Conservation (phyloP, 176 grass and related monocot species). For the Guadua angustifolia region DNA sequence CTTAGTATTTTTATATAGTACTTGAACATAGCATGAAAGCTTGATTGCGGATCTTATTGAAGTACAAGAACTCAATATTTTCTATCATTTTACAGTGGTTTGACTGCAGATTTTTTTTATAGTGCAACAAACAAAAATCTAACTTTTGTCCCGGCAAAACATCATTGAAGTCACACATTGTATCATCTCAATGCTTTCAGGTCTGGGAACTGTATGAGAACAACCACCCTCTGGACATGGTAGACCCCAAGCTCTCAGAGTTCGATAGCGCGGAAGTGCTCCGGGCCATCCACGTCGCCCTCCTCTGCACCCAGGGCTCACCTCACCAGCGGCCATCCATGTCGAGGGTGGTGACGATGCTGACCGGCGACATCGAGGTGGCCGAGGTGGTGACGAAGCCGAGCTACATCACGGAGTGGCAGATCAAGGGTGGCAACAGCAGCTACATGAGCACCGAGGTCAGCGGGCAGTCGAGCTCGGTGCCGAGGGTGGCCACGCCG, state of each 20-base stretch:
- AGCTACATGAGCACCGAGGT: conserved; percentile 43
- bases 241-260: conserved; percentile 54
- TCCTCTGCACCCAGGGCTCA: conserved; percentile 75
- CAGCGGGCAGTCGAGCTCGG: conserved; percentile 30
- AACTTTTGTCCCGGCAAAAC: background rate
- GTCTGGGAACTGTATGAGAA: conserved; percentile 74
- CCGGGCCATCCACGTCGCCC: conserved; percentile 62
- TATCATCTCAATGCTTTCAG: conserved; percentile 42
- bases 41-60: background rate
- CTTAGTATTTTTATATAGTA: background rate
- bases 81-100: background rate
- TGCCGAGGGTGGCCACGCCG: background rate
- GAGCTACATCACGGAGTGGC: conserved; percentile 77
- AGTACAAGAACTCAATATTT: background rate
- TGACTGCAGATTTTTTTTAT: background rate
- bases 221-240: conserved; percentile 48
- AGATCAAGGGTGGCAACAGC: conserved; percentile 58
- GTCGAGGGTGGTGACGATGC: conserved; percentile 75
- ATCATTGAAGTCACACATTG: background rate
- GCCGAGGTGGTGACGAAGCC: conserved; percentile 54
- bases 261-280: conserved; percentile 51
- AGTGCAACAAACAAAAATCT: background rate
- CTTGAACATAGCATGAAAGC: background rate
- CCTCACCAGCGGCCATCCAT: conserved; percentile 68
- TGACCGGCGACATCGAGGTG: conserved; percentile 53